Conservation (phyloP, 23 red algal genomes). For the Agarophyton chilense region DNA sequence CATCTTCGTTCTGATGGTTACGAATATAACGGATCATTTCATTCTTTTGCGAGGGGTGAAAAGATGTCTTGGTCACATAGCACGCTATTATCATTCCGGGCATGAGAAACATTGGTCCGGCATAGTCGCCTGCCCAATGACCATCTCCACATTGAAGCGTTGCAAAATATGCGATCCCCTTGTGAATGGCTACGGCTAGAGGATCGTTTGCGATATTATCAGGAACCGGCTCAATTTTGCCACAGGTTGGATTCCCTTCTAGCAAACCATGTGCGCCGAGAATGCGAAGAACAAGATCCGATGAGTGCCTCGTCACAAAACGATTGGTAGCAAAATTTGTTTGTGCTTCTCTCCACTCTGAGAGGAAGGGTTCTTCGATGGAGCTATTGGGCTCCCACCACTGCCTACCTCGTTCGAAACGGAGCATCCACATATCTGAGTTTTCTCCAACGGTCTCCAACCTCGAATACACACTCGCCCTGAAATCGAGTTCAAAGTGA, state of each 20-base stretch:
- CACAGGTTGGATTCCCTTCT: constrained; percentile 38
- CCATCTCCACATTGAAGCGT: constrained; percentile 91
- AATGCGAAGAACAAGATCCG: constrained; percentile 74
- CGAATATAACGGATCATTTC: constrained; percentile 95
- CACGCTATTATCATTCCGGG: constrained; percentile 90
- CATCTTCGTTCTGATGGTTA: constrained; percentile 88
- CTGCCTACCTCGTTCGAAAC: constrained; percentile 86
- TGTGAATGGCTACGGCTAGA: constrained; percentile 29
- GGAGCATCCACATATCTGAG: constrained; percentile 78
- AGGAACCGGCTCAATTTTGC: constrained; percentile 42
- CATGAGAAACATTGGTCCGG: constrained; percentile 96
- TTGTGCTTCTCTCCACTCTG: constrained; percentile 30
- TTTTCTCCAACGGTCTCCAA: neutral
- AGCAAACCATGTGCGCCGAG: constrained; percentile 51
- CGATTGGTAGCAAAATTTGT: constrained; percentile 37
- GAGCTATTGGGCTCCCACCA: constrained; percentile 70
- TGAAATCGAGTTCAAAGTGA: too few species aligned
- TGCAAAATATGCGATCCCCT: constrained; percentile 63
- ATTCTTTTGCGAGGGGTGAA: constrained; percentile 14
- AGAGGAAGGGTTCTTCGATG: neutral
- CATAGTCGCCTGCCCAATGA: constrained; percentile 99
- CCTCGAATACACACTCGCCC: too few species aligned
- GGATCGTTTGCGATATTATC: constrained; percentile 9
- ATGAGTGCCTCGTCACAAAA: constrained; percentile 53
- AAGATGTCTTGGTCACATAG: constrained; percentile 72